Evolutionary conservation across 2,329 filamentous ascomycete genomes (phyloP).

Genomic region (Phaeosphaeria sp.): DNA sequence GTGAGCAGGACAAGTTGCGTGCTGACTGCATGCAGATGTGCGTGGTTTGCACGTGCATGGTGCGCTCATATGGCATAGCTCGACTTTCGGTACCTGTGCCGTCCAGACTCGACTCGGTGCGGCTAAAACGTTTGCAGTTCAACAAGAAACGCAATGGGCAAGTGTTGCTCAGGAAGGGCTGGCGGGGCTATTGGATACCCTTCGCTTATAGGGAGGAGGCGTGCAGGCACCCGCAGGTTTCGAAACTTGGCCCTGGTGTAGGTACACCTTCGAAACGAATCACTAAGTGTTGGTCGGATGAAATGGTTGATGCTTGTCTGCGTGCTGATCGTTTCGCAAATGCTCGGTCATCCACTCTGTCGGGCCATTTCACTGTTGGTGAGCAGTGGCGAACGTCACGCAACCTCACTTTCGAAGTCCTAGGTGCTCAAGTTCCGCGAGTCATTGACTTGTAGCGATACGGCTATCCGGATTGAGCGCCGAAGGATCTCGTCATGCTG

Average conservation of each 20-base stretch:
- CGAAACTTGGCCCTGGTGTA: conserved; percentile 11
- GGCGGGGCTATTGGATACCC: background rate
- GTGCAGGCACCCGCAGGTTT: conserved; percentile 13
- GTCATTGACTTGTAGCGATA: background rate
- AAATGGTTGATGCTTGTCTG: background rate
- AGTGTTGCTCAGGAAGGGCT: background rate
- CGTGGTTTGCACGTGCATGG: conserved; percentile 11
- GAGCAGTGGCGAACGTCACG: background rate
- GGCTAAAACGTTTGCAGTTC: conserved; percentile 25
- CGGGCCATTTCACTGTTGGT: background rate
- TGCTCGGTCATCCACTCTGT: background rate
- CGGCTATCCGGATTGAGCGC: conserved; percentile 20
- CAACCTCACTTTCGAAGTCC: conserved; percentile 2
- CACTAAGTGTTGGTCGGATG: background rate
- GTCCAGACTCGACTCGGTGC: conserved; percentile 6
- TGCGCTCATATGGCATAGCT: background rate
- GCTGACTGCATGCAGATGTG: conserved; percentile 13
- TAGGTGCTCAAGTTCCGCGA: background rate
- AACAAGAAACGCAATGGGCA: conserved; percentile 13
- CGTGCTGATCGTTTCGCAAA: background rate
- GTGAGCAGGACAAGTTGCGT: conserved; percentile 12
- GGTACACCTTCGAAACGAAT: background rate
- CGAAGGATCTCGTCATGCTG: conserved; percentile 8
- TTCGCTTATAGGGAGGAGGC: background rate
- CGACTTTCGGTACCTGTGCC: background rate